A percentile compares a stretch with the other conserved stretches of the same genome.
These are phyloP conservation scores for Chlorella sorokiniana DNA, from an alignment of 139 green algal species.

Conservation along the genomic window DNA sequence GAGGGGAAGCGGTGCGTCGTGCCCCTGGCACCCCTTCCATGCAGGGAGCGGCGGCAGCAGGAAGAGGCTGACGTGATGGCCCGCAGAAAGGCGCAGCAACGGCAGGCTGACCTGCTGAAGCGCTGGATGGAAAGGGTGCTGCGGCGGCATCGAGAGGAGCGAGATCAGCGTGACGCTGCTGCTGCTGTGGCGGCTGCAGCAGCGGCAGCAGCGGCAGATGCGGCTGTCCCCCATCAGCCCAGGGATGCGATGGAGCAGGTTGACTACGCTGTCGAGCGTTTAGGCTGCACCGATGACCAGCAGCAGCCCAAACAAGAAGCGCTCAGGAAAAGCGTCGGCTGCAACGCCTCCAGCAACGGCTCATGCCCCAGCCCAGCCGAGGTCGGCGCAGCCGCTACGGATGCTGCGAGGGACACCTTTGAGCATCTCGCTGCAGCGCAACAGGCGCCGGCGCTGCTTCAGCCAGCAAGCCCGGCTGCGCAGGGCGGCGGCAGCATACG, in stretches of 20 bases:
- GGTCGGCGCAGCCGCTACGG: too few species aligned
- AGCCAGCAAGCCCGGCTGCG: too few species aligned
- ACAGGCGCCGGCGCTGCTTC: too few species aligned
- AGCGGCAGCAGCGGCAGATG: not conserved
- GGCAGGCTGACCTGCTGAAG: conserved; percentile 9
- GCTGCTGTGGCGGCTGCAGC: not conserved
- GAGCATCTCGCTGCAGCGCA: too few species aligned
- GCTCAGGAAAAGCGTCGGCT: not conserved
- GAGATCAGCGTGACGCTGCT: not conserved
- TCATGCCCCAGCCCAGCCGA: too few species aligned
- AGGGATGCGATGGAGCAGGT: not conserved
- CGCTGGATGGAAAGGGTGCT: conserved; percentile 11
- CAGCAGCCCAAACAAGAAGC: not conserved
- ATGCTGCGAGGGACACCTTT: too few species aligned
- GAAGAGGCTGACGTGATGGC: conserved; percentile 21
- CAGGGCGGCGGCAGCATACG: too few species aligned
- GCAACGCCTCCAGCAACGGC: too few species aligned
- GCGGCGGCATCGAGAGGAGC: conserved; percentile 12
- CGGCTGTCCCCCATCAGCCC: not conserved
- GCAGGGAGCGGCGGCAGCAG: conserved; percentile 31
- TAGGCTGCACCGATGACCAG: too few species aligned
- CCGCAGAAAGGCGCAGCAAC: conserved; percentile 1
- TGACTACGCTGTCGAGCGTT: too few species aligned
- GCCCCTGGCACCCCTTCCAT: not conserved
- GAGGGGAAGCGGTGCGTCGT: not conserved